Evolutionary conservation across 2,329 filamentous ascomycete species (phyloP).

Genomic region (Dactylellina drechsleri): DNA sequence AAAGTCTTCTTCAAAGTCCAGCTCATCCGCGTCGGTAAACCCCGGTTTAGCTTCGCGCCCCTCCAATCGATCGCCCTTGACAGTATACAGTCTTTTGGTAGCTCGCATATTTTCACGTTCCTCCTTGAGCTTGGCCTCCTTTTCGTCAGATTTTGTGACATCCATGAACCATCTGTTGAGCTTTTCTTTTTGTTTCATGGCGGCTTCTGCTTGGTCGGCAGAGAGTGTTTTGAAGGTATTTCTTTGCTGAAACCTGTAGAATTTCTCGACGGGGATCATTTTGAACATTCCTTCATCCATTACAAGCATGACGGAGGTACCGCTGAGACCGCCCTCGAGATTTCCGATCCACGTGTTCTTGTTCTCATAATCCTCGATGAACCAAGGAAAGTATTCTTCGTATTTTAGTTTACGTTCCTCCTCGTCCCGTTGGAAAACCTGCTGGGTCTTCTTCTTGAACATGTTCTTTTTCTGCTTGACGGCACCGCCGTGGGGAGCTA

Average conservation of each 20-base stretch:
- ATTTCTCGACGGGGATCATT: slow-evolving; percentile 93
- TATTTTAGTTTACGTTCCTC: slow-evolving; percentile 83
- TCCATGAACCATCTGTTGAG: slow-evolving; percentile 83
- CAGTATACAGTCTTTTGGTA: slow-evolving; percentile 62
- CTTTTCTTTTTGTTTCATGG: slow-evolving; percentile 80
- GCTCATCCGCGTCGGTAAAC: slow-evolving; percentile 71
- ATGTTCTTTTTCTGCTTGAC: slow-evolving; percentile 74
- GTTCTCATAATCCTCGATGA: slow-evolving; percentile 93
- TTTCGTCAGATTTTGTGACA: slow-evolving; percentile 64
- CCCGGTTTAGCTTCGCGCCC: slow-evolving; percentile 59
- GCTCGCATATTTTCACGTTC: slow-evolving; percentile 67
- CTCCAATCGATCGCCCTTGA: slow-evolving; percentile 63
- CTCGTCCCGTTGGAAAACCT: slow-evolving; percentile 83
- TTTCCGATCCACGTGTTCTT: slow-evolving; percentile 93
- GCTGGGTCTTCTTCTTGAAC: slow-evolving; percentile 82
- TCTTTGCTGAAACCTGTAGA: slow-evolving; percentile 87
- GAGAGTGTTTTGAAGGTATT: slow-evolving; percentile 80
- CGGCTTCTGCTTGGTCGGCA: slow-evolving; percentile 84
- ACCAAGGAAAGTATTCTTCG: slow-evolving; percentile 95
- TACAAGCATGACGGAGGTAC: slow-evolving; percentile 80
- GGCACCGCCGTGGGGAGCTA: slow-evolving; percentile 80
- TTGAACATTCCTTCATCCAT: slow-evolving; percentile 77
- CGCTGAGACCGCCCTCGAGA: slow-evolving; percentile 87
- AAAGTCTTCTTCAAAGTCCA: slow-evolving; percentile 77
- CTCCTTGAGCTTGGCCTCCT: slow-evolving; percentile 68